Conservation (phyloP, 176 grass and related monocot genomes). For the Oryza coarctata region DNA sequence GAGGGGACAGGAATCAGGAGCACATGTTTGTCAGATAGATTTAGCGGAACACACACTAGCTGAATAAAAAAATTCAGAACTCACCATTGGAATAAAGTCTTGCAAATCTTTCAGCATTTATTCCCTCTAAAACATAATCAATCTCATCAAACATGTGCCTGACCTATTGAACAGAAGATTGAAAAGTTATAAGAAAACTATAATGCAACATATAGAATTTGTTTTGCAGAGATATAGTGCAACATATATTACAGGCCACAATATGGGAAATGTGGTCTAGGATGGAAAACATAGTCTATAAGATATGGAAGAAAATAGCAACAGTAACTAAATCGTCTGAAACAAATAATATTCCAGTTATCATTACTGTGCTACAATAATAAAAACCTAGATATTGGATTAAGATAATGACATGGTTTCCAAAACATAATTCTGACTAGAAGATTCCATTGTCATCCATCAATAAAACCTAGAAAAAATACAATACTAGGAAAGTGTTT, state of each 20-base stretch:
- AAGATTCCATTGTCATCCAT: background rate
- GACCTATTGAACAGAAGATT: conserved; percentile 59
- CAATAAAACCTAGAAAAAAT: background rate
- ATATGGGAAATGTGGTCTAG: too few relatives aligned
- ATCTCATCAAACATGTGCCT: conserved; percentile 99
- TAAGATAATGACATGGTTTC: background rate
- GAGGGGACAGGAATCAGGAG: background rate
- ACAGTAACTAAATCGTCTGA: background rate
- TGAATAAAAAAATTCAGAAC: conserved; percentile 18
- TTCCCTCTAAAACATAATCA: conserved; percentile 82
- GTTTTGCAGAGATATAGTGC: too few relatives aligned
- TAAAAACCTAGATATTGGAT: background rate
- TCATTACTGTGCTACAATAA: background rate
- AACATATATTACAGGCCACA: too few relatives aligned
- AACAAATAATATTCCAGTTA: background rate
- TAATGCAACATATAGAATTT: conserved; percentile 1
- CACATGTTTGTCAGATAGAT: background rate
- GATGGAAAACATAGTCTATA: background rate
- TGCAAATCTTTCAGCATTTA: conserved; percentile 92
- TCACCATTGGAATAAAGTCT: conserved; percentile 69
- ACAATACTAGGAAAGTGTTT: background rate
- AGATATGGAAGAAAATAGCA: background rate
- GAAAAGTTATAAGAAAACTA: background rate
- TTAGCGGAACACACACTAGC: background rate
- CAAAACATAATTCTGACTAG: background rate